Evolutionary conservation across 495 filamentous ascomycete genomes (phyloP).

Genomic region (Annulohypoxylon maeteangense): DNA sequence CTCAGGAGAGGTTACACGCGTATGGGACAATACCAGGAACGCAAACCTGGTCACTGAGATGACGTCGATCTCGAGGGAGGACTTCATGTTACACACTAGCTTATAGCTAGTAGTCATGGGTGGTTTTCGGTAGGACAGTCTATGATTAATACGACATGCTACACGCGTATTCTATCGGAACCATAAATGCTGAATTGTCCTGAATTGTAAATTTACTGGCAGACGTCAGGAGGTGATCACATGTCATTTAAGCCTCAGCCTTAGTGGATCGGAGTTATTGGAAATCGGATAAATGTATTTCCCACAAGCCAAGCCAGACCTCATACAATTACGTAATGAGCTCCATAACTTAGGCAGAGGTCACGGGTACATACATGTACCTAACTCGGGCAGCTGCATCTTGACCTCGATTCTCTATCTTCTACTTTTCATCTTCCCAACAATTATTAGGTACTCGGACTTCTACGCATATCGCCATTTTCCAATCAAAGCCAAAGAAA

Average conservation of each 20-base stretch:
- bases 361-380: neutral
- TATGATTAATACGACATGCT: too few relatives aligned
- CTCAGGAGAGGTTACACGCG: neutral
- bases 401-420: neutral
- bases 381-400: neutral
- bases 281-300: neutral
- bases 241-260: neutral
- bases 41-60: neutral
- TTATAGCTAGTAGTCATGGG: neutral
- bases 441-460: neutral
- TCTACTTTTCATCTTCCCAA: neutral
- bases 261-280: neutral
- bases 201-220: too few relatives aligned
- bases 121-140: neutral
- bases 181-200: too few relatives aligned
- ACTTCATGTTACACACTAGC: neutral
- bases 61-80: neutral
- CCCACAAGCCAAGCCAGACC: neutral
- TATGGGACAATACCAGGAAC: neutral
- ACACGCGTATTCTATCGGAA: too few relatives aligned
- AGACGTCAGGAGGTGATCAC: neutral
- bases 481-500: neutral
- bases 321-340: neutral
- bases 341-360: slow-evolving; percentile 1
- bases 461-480: neutral